Base-by-base conservation (phyloP, 768 basidiomycete genomes). In the Lactifluus pinguis region DNA sequence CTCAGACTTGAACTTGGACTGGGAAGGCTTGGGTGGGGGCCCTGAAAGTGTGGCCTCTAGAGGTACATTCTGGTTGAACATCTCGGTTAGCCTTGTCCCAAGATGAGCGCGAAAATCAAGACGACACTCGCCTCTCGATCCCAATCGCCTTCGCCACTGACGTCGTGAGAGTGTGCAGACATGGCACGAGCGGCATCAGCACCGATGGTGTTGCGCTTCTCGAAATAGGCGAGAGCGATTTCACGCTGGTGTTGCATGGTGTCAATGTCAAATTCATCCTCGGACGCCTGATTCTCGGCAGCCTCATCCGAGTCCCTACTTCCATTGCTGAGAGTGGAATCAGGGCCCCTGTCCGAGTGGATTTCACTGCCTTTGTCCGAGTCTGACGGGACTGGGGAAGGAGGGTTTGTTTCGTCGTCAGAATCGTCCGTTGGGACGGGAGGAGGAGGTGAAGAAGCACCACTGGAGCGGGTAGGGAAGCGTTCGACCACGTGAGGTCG, bases 401-500 rank as follows among this genome's bases (percentile, higher is more conserved):
- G 74, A 14, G 75, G 72, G 8, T 68, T 74, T 4, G 85, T 83
- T 68, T 89, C 87, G 62, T 88, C 88, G 67, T 88, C 86, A 0
- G 87, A 88, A 70, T 89, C 87, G 25, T 67, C 67, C 32, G 44
- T 68, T 66, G 36, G 47, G 25, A 11, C 4, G 10, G 53, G 68
- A 55, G 54, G 67, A 48, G 54, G 67, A 48, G 38, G 69, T 60
- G 56, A 69, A 49, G 63, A 68, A 52, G 53, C 60, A 39, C 53
- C 66, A 66, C 42, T 68, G 68, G 41, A 66, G 72, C 19, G 49
- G 3, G 55, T 32, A 2, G 83, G 80, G 39, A 70, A 70, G 19
- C 88, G 79, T 71, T 90, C 89, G 6, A 90, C 82, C 6, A 92
- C 86, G 21, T 77, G 74, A 74, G 77, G 76, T 65, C 84, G 86